These are phyloP conservation scores for Lodderomyces jiufengensis DNA, from an alignment of 1,139 yeast species.

Conservation along the genomic window DNA sequence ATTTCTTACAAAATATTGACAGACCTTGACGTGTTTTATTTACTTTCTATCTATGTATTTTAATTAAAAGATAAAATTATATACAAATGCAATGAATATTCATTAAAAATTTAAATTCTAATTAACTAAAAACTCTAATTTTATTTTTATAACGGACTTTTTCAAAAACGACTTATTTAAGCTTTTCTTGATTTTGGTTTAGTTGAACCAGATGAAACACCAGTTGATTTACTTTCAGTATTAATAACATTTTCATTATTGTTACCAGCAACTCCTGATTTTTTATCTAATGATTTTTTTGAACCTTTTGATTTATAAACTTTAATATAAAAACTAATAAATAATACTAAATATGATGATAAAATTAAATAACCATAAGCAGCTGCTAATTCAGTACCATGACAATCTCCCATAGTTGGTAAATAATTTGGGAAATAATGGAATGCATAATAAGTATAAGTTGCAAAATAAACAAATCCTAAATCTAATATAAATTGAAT, in stretches of 20 bases:
- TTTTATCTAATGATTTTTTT: constrained; percentile 10
- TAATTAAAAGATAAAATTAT: no score
- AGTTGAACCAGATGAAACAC: constrained; percentile 12
- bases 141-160: no score
- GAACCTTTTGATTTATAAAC: constrained; percentile 53
- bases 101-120: no score
- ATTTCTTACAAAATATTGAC: no score
- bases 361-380: constrained; percentile 84
- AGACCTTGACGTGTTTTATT: no score
- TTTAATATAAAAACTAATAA: constrained; percentile 89
- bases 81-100: no score
- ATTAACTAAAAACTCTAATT: no score
- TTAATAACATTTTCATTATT: no score
- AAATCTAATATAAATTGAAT: constrained; percentile 89
- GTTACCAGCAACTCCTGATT: constrained; percentile 20
- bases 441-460: constrained; percentile 73
- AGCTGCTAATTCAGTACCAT: constrained; percentile 93
- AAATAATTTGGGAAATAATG: constrained; percentile 50
- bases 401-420: constrained; percentile 85
- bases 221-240: constrained; percentile 12
- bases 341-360: constrained; percentile 84
- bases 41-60: no score
- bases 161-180: constrained; percentile 15
- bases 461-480: constrained; percentile 86
- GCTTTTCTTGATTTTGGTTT: constrained; percentile 47